phyloP scores from a whole-genome alignment of 441 rosid genomes.

The Cnidoscolus chayamansa region DNA sequence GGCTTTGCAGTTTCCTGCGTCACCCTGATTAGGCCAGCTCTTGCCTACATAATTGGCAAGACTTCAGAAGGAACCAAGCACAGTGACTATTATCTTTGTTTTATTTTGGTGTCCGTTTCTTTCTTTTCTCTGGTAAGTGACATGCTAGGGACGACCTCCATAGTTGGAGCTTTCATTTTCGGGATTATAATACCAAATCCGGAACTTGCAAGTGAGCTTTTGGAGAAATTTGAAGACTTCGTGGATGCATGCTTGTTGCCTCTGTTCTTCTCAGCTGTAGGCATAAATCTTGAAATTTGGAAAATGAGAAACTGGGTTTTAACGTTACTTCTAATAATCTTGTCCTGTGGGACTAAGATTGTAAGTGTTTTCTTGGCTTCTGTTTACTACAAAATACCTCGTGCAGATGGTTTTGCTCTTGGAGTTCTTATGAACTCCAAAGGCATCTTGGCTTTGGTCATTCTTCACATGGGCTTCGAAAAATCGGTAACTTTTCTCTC shows the following conservation, averaged over 20 bases:
- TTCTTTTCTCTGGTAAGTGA: conserved; percentile 33
- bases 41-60: conserved; percentile 17
- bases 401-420: conserved; percentile 31
- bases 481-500: conserved; percentile 14
- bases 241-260: conserved; percentile 38
- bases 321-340: conserved; percentile 2
- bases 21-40: conserved; percentile 29
- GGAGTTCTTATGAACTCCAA: conserved; percentile 39
- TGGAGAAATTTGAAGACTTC: conserved; percentile 37
- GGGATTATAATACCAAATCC: conserved; percentile 43
- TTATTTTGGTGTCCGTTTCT: conserved; percentile 30
- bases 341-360: conserved; percentile 29
- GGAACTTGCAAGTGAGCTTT: conserved; percentile 27
- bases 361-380: conserved; percentile 27
- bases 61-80: conserved; percentile 11
- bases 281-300: conserved; percentile 29
- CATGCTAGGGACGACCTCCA: conserved; percentile 34
- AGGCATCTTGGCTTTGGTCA: conserved; percentile 33
- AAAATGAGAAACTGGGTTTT: conserved; percentile 14
- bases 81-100: conserved; percentile 29
- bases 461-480: conserved; percentile 31
- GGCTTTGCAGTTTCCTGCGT: conserved; percentile 26
- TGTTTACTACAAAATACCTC: conserved; percentile 15
- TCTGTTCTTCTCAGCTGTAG: conserved; percentile 27
- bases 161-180: conserved; percentile 44